Evolutionary conservation across 2,329 filamentous ascomycete genomes (phyloP).

Genomic region (Botryotinia globosa): DNA sequence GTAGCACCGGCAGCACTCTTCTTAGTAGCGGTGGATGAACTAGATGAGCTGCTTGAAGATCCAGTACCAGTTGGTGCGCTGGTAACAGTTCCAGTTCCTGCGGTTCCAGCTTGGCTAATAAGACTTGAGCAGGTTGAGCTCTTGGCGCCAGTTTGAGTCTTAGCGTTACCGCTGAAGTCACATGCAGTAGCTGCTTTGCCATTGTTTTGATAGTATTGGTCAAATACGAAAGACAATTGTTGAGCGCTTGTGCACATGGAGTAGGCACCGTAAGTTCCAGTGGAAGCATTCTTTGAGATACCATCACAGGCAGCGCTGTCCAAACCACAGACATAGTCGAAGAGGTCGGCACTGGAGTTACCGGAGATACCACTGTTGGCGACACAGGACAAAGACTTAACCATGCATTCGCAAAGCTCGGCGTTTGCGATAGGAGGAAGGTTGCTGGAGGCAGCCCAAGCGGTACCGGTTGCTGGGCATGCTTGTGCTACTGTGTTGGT

Average conservation of each 20-base stretch:
- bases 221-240: constrained; percentile 71
- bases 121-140: constrained; percentile 55
- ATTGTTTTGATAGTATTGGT: constrained; percentile 66
- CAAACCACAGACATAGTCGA: constrained; percentile 68
- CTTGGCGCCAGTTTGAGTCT: constrained; percentile 47
- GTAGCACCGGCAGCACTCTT: constrained; percentile 42
- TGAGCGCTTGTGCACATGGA: constrained; percentile 70
- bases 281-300: constrained; percentile 64
- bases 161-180: constrained; percentile 67
- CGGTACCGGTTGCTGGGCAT: constrained; percentile 65
- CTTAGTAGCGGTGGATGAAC: constrained; percentile 23
- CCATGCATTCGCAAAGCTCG: constrained; percentile 83
- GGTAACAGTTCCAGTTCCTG: constrained; percentile 56
- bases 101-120: constrained; percentile 61
- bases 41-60: constrained; percentile 32
- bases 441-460: constrained; percentile 67
- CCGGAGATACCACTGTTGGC: constrained; percentile 56
- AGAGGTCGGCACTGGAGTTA: constrained; percentile 64
- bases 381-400: constrained; percentile 67
- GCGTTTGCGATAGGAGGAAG: constrained; percentile 83
- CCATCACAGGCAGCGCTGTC: constrained; percentile 58
- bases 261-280: constrained; percentile 72
- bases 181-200: constrained; percentile 58
- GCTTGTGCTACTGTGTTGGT: constrained; percentile 63
- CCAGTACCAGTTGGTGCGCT: constrained; percentile 43